Conservation (phyloP, 495 filamentous ascomycete species). For the Aspergillus sclerotiicarbonarius region DNA sequence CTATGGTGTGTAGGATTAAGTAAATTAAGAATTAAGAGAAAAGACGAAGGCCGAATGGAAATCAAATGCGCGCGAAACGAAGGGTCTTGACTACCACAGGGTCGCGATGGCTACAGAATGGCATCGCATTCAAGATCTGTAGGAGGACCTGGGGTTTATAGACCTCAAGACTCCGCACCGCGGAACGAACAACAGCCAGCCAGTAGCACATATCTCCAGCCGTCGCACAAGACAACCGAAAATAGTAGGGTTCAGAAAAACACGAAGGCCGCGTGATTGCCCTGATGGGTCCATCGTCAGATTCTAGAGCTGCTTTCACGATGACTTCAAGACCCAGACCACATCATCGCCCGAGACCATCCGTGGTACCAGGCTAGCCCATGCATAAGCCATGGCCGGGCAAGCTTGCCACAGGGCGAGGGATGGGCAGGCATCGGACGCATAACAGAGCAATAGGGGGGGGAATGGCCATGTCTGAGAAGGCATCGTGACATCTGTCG, state of each 20-base stretch:
- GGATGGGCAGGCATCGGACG: slow-evolving; percentile 6
- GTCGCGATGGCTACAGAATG: not conserved
- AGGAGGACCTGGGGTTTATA: slow-evolving; percentile 18
- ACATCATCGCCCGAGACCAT: slow-evolving; percentile 22
- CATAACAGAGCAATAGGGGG: slow-evolving; percentile 6
- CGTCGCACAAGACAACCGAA: slow-evolving; percentile 24
- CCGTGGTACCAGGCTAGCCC: slow-evolving; percentile 21
- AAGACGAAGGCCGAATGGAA: slow-evolving; percentile 1
- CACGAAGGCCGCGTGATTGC: slow-evolving; percentile 29
- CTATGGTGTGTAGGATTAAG: slow-evolving; percentile 3
- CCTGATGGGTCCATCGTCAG: slow-evolving; percentile 19
- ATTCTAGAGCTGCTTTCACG: slow-evolving; percentile 29
- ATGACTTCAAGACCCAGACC: slow-evolving; percentile 31
- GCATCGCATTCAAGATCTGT: not conserved
- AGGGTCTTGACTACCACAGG: slow-evolving; percentile 3
- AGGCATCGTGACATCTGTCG: slow-evolving; percentile 18
- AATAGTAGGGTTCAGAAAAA: slow-evolving; percentile 20
- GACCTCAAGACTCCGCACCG: not conserved
- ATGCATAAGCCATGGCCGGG: slow-evolving; percentile 12
- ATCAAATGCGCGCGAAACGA: not conserved
- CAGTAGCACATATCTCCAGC: slow-evolving; percentile 7
- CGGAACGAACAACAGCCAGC: not conserved
- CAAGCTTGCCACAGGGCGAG: slow-evolving; percentile 15
- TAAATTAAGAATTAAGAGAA: slow-evolving; percentile 10
- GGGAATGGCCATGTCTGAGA: slow-evolving; percentile 5